Conservation (phyloP, 176 grass and related monocot species). For the Musa troglodytarum region DNA sequence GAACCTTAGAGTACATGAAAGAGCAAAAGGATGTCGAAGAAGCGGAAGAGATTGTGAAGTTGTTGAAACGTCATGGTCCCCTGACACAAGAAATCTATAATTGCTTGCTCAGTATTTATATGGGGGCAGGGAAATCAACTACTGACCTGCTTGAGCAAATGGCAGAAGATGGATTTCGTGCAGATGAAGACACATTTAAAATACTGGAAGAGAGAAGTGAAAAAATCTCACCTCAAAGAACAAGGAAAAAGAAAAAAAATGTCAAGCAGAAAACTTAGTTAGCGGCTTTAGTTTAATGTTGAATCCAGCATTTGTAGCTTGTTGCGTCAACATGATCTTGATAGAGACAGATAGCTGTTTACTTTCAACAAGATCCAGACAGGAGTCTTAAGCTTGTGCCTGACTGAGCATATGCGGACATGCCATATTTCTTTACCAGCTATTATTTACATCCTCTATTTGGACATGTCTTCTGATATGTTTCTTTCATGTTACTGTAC, state of each 20-base stretch:
- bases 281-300: no score
- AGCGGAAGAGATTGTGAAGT: conserved; percentile 38
- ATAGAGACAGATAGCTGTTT: no score
- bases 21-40: conserved; percentile 45
- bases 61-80: conserved; percentile 27
- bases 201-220: conserved; percentile 30
- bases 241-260: neutral
- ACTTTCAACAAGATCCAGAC: no score
- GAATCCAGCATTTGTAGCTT: no score
- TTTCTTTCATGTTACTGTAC: no score
- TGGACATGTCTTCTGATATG: no score
- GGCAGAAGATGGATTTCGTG: conserved; percentile 42
- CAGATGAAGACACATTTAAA: conserved; percentile 37
- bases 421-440: no score
- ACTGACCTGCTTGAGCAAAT: conserved; percentile 40
- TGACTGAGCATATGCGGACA: no score
- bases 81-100: conserved; percentile 47
- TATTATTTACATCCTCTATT: no score
- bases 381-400: no score
- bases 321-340: no score
- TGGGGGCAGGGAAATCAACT: conserved; percentile 23
- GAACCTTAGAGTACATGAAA: conserved; percentile 36
- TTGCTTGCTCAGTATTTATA: conserved; percentile 42
- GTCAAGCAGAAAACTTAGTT: no score
- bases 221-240: neutral